phyloP scores from a whole-genome alignment of 192 early-diverging fungal genomes.

The Coemansia sp. region DNA sequence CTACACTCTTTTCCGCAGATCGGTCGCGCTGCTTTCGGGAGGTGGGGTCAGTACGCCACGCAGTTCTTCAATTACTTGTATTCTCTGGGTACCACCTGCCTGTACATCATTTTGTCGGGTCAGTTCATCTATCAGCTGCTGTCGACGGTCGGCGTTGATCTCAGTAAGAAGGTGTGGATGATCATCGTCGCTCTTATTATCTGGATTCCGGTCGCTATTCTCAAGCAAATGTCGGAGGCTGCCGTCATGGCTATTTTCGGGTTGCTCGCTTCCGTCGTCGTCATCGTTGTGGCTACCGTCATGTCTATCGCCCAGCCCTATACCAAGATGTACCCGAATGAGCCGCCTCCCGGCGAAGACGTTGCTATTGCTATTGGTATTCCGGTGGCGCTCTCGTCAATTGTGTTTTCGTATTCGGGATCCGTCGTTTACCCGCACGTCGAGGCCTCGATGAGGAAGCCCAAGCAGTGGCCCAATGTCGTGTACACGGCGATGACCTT shows the following conservation, averaged over 20 bases:
- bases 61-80: slow-evolving; percentile 63
- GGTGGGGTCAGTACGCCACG: slow-evolving; percentile 56
- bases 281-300: slow-evolving; percentile 62
- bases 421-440: slow-evolving; percentile 81
- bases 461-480: slow-evolving; percentile 65
- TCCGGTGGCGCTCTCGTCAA: slow-evolving; percentile 65
- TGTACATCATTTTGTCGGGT: slow-evolving; percentile 71
- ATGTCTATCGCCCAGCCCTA: slow-evolving; percentile 48
- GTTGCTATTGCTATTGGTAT: slow-evolving; percentile 45
- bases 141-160: slow-evolving; percentile 36
- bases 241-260: slow-evolving; percentile 68
- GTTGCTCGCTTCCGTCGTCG: slow-evolving; percentile 64
- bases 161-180: slow-evolving; percentile 58
- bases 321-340: slow-evolving; percentile 31
- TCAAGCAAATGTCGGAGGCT: slow-evolving; percentile 77
- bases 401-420: slow-evolving; percentile 72
- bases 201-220: slow-evolving; percentile 63
- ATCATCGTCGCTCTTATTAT: slow-evolving; percentile 59
- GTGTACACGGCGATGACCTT: slow-evolving; percentile 56
- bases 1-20: slow-evolving; percentile 64
- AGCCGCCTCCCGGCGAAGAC: slow-evolving; percentile 23
- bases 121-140: slow-evolving; percentile 63
- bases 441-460: slow-evolving; percentile 70
- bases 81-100: slow-evolving; percentile 62
- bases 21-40: slow-evolving; percentile 67